Base-by-base conservation (phyloP, 768 basidiomycete genomes). In the Termitomyces sp. region DNA sequence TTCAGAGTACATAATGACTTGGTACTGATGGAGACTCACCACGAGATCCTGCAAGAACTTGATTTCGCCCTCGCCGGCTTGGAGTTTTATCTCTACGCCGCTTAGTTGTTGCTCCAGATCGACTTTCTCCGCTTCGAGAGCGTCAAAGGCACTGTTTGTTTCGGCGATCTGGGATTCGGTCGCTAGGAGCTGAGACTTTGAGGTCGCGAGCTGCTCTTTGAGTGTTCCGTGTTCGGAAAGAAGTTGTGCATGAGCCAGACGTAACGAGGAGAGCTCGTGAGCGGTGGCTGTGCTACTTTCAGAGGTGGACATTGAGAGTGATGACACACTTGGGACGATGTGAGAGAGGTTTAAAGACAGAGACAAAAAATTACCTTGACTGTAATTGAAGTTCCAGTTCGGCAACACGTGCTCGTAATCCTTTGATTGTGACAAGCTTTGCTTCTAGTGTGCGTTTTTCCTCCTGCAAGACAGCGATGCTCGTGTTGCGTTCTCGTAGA, bases 391-490 rank as follows among this genome's bases (percentile, higher is more conserved):
- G 25, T 10, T 84, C 85, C 0, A 89, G 68, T 61, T 89, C 85
- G 0, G 79, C 87, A 60, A 89, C 86, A 31, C 89, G 67, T 39
- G 69, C 81, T 25, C 85, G 70, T 50, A 89, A 64, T 36, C 77
- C 78, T 18, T 88, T 84, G 35, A 79, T 67, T 2, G 70, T 71
- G 13, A 59, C 61, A 7, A 84, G 68, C 60, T 79, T 85, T 15
- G 70, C 67, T 63, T 89, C 82, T 41, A 92, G 66, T 0, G 76
- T 75, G 5, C 83, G 75, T 57, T 91, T 90, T 69, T 92, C 87
- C 64, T 92, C 91, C 31, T 79, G 74, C 33, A 93, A 64, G 2
- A 92, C 84, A 56, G 89, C 88, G 3, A 88, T 69, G 58, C 80
- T 85, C 7, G 75, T 68, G n/a, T 84, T 73, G 0, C 79, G 73